phyloP scores from a whole-genome alignment of 257 asterid genomes.

The Gentiana straminea region DNA sequence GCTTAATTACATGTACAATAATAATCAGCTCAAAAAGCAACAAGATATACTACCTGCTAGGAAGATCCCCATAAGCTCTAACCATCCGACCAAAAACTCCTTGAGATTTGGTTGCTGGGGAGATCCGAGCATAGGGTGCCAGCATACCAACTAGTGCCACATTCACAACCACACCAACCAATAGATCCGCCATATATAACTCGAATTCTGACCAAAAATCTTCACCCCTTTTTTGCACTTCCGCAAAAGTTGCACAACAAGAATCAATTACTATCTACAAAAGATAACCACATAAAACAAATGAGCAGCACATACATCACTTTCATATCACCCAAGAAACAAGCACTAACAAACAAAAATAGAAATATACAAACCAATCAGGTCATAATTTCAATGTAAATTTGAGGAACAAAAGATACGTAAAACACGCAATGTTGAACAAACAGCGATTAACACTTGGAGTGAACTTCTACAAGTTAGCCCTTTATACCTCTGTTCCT shows the following conservation, averaged over 20 bases:
- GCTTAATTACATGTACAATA: too few relatives aligned
- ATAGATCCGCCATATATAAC: constrained; percentile 79
- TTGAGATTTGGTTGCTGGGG: constrained; percentile 51
- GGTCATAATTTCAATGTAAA: neutral
- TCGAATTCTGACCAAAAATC: constrained; percentile 98
- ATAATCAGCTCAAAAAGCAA: neutral
- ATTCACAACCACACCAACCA: constrained; percentile 90
- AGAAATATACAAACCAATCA: neutral
- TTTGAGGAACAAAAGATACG: too few relatives aligned
- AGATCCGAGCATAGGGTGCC: constrained; percentile 94
- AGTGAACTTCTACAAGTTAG: constrained; percentile 3
- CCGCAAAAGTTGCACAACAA: constrained; percentile 94
- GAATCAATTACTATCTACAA: constrained; percentile 86
- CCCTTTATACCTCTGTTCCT: constrained; percentile 72
- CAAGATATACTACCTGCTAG: constrained; percentile 63
- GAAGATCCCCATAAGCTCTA: constrained; percentile 80
- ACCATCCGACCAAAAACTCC: constrained; percentile 54
- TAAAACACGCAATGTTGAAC: too few relatives aligned
- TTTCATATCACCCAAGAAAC: neutral
- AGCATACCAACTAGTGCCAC: constrained; percentile 95
- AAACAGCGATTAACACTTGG: too few relatives aligned
- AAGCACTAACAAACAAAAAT: neutral
- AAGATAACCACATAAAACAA: neutral
- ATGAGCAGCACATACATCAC: neutral
- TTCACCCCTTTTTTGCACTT: constrained; percentile 91